Base-by-base conservation (phyloP, 202 grass and related monocot species). In the Sporobolus alterniflorus region DNA sequence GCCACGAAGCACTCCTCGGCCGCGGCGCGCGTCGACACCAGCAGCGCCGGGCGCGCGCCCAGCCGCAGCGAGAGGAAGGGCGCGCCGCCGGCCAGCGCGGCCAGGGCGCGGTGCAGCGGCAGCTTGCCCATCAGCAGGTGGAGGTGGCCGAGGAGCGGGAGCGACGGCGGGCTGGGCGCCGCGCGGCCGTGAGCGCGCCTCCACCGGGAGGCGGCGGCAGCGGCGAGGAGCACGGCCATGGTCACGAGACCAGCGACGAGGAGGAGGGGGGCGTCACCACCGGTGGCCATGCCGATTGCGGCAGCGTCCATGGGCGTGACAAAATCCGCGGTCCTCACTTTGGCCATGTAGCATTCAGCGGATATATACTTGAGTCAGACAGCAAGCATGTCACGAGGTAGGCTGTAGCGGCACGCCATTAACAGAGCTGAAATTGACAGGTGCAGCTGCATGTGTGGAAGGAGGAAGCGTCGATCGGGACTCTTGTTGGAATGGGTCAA, bases 101-200 rank as follows among this genome's bases (percentile, higher is more conserved):
- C 76, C 1, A 96, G 79, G 0, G 79, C 71, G 36, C 71, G 93
- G 69, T 93, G 90, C 16, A 92, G 64, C 30, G 90, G 64, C 30
- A 87, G 90, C 65, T 39, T 79, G 73, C 85, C 56, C n/a, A n/a
- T n/a, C 9, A 92, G 5, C n/a, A 90, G 74, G 73, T 95, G 83
- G 49, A 95, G 84, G 93, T 92, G 93, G 16, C 90, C 93, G 6
- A 95, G 56, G 32, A 95, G 28, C 8, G 90, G 90, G 15, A 88
- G 51, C 40, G 87, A 64, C 15, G 82, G 82, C 11, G 90, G 87
- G 25, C 84, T 87, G 14, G 84, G 90, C 34, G 90, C 73, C 56
- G 21, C 15, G 2, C 20, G 52, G 1, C 43, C 36, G 36, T 39
- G 63, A 1, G 16, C 69, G 26, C 21, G 42, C 11, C 11, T 49